Conservation (phyloP, 192 early-diverging fungal genomes). For the Oehlia diaphana region DNA sequence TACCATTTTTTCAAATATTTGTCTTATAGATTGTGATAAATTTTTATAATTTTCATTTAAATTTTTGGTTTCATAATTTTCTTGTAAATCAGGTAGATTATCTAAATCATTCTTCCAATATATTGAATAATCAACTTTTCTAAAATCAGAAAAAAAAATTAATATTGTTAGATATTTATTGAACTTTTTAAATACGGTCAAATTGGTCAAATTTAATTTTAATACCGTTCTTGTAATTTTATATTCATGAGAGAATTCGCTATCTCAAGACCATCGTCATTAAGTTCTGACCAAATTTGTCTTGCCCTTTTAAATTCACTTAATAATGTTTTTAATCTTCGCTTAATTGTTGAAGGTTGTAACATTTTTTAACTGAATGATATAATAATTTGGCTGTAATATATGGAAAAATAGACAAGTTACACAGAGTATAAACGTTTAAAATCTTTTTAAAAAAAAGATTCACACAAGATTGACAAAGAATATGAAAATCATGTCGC, state of each 20-base stretch:
- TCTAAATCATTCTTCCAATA: slow-evolving; percentile 38
- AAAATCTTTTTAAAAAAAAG: no score
- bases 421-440: no score
- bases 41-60: slow-evolving; percentile 27
- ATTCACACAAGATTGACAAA: no score
- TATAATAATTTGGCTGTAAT: no score
- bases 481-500: no score
- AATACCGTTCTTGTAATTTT: slow-evolving; percentile 46
- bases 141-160: neutral
- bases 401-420: no score
- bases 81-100: slow-evolving; percentile 39
- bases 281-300: slow-evolving; percentile 52
- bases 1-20: slow-evolving; percentile 47
- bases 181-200: no score
- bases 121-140: slow-evolving; percentile 37
- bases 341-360: slow-evolving; percentile 35
- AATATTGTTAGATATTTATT: no score
- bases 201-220: no score
- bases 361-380: slow-evolving; percentile 6
- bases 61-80: slow-evolving; percentile 34
- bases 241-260: slow-evolving; percentile 71
- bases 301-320: slow-evolving; percentile 40
- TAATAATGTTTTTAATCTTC: slow-evolving; percentile 33
- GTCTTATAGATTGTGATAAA: slow-evolving; percentile 32
- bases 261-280: slow-evolving; percentile 71